Evolutionary conservation across 2,329 filamentous ascomycete species (phyloP).

Genomic region (Xylaria sp.): DNA sequence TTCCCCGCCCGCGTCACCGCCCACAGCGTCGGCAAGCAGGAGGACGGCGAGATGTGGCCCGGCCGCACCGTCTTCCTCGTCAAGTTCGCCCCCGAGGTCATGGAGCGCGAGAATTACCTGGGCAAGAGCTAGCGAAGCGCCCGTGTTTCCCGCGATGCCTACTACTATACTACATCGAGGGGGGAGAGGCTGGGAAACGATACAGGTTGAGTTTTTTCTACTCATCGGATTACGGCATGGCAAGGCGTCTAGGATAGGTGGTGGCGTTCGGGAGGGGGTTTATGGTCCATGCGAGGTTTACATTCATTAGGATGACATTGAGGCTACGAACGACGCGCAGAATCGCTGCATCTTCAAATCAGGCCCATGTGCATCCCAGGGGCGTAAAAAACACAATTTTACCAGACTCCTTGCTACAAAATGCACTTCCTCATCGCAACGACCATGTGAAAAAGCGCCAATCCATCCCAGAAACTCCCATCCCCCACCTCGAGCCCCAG

Average conservation of each 20-base stretch:
- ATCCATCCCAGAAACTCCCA: background rate
- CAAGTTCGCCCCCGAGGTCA: constrained; percentile 87
- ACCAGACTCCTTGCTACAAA: constrained; percentile 1
- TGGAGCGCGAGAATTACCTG: constrained; percentile 87
- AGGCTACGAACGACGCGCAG: background rate
- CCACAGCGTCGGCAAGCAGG: constrained; percentile 70
- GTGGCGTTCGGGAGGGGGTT: constrained; percentile 2
- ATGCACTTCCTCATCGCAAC: background rate
- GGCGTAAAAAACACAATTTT: background rate
- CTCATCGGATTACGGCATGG: constrained; percentile 28
- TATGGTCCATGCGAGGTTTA: constrained; percentile 10
- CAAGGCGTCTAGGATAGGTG: constrained; percentile 30
- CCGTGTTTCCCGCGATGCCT: background rate
- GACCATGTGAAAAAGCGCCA: constrained; percentile 4
- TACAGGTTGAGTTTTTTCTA: constrained; percentile 10
- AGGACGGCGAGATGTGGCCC: constrained; percentile 81
- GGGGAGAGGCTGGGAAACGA: constrained; percentile 10
- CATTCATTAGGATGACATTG: background rate
- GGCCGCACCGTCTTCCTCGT: constrained; percentile 95
- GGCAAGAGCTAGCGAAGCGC: constrained; percentile 64
- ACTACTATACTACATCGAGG: constrained; percentile 6
- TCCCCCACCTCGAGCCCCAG: background rate
- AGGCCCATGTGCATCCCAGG: background rate
- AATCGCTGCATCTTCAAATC: background rate
- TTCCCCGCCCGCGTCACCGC: constrained; percentile 90